A percentile compares a stretch with the other conserved stretches of the same genome.
Conservation (phyloP, 441 rosid genomes). For the Eutrema salsugineum region DNA sequence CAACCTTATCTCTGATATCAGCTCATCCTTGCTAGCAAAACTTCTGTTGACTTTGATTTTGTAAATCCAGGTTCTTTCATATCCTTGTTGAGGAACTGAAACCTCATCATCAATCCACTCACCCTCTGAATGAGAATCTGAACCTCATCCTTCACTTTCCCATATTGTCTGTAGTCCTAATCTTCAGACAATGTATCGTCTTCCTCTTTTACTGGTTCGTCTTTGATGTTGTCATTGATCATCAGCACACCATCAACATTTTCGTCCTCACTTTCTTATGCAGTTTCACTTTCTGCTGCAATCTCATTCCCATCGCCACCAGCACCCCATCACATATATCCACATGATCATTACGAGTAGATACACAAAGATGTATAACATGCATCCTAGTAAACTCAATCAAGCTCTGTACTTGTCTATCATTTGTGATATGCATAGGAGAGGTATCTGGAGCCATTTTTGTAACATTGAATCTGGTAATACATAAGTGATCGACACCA, state of each 20-base stretch:
- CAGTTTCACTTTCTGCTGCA: no score
- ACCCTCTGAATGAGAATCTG: background rate
- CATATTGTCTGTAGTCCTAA: no score
- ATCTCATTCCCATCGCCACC: background rate
- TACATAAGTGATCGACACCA: background rate
- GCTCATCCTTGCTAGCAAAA: background rate
- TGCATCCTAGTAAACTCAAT: background rate
- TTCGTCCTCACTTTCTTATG: background rate
- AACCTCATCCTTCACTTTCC: background rate
- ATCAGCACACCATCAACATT: background rate
- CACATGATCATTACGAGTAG: background rate
- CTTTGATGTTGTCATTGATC: no score
- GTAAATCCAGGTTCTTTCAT: no score
- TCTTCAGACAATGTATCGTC: no score
- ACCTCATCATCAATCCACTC: background rate
- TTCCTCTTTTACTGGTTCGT: no score
- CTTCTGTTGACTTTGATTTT: background rate
- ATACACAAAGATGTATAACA: background rate
- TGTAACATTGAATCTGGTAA: background rate
- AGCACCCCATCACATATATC: background rate
- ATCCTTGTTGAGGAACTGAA: background rate
- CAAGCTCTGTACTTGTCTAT: background rate
- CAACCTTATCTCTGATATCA: background rate
- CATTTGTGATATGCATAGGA: no score
- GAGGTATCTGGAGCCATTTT: background rate